Evolutionary conservation across 805 yeast species (phyloP), one percentile per base, ranked within the genome.

Genomic region (Saccharomycopsis sp.): DNA sequence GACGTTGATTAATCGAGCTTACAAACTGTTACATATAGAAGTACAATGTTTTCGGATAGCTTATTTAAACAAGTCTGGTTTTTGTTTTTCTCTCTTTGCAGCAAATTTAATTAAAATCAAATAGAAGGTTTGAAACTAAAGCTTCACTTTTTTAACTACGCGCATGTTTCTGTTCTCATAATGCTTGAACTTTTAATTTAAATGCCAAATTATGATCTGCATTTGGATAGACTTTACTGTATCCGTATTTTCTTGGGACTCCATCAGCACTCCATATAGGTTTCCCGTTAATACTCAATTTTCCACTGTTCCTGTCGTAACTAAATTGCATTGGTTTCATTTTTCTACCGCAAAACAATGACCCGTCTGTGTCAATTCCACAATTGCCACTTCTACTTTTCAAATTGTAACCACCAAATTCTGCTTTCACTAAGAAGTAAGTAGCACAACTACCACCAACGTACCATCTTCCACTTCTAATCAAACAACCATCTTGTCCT

Each of bases 401-500:
- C 37, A 89, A 57, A 46, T 77, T 73, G 55, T 76, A 74, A n/a
- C 93, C 93, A 2, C 93, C 93, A 61, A 77, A 77, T 27, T 74
- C 72, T 26, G 82, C 75, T 43, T 77, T 71, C 26, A 62, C 56
- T 21, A 84, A 54, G 21, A 70, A 70, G 63, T 71, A 89, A 4
- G 82, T 77, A 3, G 96, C 97, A 62, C 97, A 90, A 0, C 93
- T 77, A 1, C 96, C 96, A 33, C 65, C 59, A 3, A 72, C 59
- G 63, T 81, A 85, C 93, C 95, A 89, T 53, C 77, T 74, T 3
- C 98, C 98, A 56, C 77, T 84, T 49, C 84, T 76, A 56, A 89
- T 90, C 47, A 90, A 65, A 62, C 96, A 86, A 7, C 95, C 96
- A 3, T 61, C 51, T 47, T 79, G 73, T 34, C 65, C 74, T 16